Conservation (phyloP, 129 eudicot genomes). For the Saposhnikovia divaricata region DNA sequence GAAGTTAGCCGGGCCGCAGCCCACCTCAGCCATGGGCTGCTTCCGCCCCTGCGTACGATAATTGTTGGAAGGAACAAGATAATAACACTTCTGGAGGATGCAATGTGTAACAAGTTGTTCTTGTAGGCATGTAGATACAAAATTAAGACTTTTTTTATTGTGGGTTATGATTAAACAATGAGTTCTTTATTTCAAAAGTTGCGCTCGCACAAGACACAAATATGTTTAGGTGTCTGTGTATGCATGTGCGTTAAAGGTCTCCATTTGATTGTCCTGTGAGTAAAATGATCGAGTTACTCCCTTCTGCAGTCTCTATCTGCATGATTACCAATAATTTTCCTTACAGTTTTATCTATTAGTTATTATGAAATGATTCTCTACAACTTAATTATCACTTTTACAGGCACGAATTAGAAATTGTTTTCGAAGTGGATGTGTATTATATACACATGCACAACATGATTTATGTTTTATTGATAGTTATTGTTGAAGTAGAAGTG, state of each 20-base stretch:
- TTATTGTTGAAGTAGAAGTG: not conserved
- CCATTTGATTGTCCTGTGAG: slow-evolving; percentile 17
- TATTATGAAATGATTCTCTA: not conserved
- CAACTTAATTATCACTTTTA: not conserved
- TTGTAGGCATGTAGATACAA: slow-evolving; percentile 26
- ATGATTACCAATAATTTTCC: not conserved
- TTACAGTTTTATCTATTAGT: not conserved
- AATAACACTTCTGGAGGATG: too few relatives aligned
- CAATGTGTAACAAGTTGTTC: slow-evolving; percentile 7
- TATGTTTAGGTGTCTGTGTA: slow-evolving; percentile 6
- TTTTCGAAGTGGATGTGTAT: not conserved
- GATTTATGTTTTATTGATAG: too few relatives aligned
- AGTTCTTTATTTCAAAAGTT: slow-evolving; percentile 33
- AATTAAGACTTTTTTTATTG: slow-evolving; percentile 26
- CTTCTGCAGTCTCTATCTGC: not conserved
- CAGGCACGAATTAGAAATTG: not conserved
- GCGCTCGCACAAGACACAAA: slow-evolving; percentile 3
- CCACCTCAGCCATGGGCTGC: too few relatives aligned
- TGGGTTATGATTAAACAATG: slow-evolving; percentile 23
- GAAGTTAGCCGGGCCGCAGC: too few relatives aligned
- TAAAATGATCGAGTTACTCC: not conserved
- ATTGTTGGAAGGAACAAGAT: too few relatives aligned
- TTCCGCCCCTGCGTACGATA: too few relatives aligned
- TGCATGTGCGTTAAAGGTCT: slow-evolving; percentile 29
- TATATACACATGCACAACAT: not conserved